These are phyloP conservation scores for Herpetospermum pedunculosum DNA, from an alignment of 306 rosid species.

Conservation along the genomic window DNA sequence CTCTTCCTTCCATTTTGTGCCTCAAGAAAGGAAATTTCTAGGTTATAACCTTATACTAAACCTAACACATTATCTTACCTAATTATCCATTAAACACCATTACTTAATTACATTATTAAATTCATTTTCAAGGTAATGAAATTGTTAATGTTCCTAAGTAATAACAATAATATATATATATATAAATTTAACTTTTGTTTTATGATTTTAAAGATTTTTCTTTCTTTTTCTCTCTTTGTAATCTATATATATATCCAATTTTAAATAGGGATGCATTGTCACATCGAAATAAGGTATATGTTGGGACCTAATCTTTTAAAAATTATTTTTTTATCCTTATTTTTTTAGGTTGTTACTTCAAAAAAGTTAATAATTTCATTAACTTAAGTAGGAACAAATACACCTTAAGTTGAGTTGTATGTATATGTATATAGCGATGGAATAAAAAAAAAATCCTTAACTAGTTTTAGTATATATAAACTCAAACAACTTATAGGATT, in stretches of 20 bases:
- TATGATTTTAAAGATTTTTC: not conserved
- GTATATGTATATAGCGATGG: too few relatives aligned
- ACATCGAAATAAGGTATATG: not conserved
- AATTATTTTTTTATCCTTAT: not conserved
- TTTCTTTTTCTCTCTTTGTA: too few relatives aligned
- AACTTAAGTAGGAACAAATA: not conserved
- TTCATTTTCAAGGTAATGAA: not conserved
- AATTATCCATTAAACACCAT: not conserved
- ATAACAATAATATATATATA: too few relatives aligned
- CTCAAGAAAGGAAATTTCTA: not conserved
- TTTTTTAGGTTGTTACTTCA: not conserved
- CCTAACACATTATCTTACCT: not conserved
- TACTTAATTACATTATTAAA: not conserved
- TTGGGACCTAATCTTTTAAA: not conserved
- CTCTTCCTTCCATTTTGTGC: not conserved
- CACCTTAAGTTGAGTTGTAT: too few relatives aligned
- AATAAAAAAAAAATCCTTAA: too few relatives aligned
- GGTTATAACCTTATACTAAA: not conserved
- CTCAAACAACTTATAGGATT: too few relatives aligned
- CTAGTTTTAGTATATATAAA: too few relatives aligned
- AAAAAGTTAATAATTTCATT: not conserved
- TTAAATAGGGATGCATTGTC: not conserved
- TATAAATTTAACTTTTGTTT: not conserved
- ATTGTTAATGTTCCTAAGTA: not conserved
- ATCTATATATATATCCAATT: not conserved